Conservation (phyloP, 768 basidiomycete genomes). For the Hypholoma fasciculare region DNA sequence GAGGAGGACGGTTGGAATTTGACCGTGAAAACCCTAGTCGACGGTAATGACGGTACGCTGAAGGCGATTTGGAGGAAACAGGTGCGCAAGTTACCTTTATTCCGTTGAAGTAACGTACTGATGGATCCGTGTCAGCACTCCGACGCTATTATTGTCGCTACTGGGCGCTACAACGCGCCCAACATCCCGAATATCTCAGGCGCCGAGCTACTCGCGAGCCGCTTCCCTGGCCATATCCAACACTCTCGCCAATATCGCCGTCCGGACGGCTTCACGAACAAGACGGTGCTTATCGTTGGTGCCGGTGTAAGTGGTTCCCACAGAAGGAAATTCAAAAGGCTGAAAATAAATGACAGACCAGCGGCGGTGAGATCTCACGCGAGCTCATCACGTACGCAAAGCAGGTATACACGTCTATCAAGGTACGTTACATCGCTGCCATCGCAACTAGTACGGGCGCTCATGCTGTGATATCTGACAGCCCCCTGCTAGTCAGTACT, state of each 20-base stretch:
- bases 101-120: not conserved
- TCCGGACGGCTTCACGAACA: conserved; percentile 33
- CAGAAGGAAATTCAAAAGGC: not conserved
- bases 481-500: too few species aligned
- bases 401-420: conserved; percentile 32
- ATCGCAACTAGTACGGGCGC: too few species aligned
- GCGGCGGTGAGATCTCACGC: conserved; percentile 35
- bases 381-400: conserved; percentile 31
- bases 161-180: conserved; percentile 35
- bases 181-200: conserved; percentile 34
- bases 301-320: conserved; percentile 28
- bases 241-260: conserved; percentile 44
- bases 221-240: conserved; percentile 31
- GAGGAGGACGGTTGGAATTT: conserved; percentile 35
- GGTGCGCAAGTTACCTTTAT: conserved; percentile 21
- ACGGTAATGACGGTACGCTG: conserved; percentile 12
- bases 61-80: conserved; percentile 37
- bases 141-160: conserved; percentile 34
- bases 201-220: conserved; percentile 30
- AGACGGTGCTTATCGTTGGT: conserved; percentile 45
- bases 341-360: conserved; percentile 23
- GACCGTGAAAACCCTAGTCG: conserved; percentile 30
- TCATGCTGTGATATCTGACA: too few species aligned
- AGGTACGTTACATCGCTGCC: conserved; percentile 13
- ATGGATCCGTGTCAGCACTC: conserved; percentile 23